These are phyloP conservation scores for Cinnamomum chago DNA, from an alignment of 164 flowering plant species.

Conservation along the genomic window DNA sequence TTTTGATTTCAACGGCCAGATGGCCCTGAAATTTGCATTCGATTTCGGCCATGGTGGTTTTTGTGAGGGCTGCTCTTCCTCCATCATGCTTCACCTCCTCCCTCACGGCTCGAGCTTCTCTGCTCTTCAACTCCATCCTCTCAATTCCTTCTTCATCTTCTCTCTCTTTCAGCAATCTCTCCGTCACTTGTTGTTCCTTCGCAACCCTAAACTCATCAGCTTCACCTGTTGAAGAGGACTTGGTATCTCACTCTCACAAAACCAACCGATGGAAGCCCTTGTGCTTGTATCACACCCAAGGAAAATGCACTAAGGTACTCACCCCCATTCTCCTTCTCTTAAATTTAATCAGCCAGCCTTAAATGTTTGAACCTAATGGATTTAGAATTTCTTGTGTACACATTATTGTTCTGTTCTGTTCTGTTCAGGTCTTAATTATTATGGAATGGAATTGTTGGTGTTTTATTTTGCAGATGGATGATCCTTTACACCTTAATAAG, in stretches of 20 bases:
- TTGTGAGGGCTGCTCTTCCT: neutral
- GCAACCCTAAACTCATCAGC: slow-evolving; percentile 9
- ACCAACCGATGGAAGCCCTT: slow-evolving; percentile 56
- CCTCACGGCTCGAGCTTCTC: neutral
- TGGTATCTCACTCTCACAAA: neutral
- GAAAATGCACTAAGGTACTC: slow-evolving; percentile 69
- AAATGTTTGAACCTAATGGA: too few relatives aligned
- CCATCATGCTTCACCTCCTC: neutral
- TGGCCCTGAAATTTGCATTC: too few relatives aligned
- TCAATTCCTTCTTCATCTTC: neutral
- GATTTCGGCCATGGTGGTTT: neutral
- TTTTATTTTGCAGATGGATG: slow-evolving; percentile 56
- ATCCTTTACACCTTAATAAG: slow-evolving; percentile 56
- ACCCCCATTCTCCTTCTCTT: neutral
- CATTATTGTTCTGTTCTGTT: too few relatives aligned
- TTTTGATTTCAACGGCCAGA: too few relatives aligned
- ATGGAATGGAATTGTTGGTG: too few relatives aligned
- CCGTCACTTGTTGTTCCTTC: slow-evolving; percentile 14
- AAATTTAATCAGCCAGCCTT: too few relatives aligned
- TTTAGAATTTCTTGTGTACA: too few relatives aligned
- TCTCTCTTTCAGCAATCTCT: neutral
- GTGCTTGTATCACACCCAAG: slow-evolving; percentile 79
- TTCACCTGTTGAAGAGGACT: neutral
- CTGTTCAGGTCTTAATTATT: too few relatives aligned
- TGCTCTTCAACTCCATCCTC: neutral